phyloP scores from a whole-genome alignment of 192 early-diverging fungal species.

The Podila clonocystis region DNA sequence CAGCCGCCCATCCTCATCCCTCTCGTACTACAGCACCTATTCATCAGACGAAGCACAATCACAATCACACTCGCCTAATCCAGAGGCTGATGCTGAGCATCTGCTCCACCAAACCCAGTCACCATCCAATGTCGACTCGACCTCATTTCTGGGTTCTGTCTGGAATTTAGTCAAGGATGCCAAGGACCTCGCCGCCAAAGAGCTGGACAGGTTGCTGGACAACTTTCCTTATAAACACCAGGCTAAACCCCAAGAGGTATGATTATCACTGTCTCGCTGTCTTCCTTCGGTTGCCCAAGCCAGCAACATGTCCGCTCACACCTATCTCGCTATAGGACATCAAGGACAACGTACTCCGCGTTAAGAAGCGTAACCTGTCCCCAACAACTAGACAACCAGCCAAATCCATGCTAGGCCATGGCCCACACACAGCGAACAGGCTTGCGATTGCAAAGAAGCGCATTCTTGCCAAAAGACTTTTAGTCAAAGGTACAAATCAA shows the following conservation, averaged over 20 bases:
- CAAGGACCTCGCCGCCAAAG: conserved; percentile 22
- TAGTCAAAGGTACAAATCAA: conserved; percentile 13
- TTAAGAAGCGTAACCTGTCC: too few species aligned
- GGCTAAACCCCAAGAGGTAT: conserved; percentile 6
- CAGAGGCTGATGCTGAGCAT: neutral
- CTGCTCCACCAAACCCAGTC: neutral
- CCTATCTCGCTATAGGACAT: too few species aligned
- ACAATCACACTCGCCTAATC: neutral
- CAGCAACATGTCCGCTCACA: too few species aligned
- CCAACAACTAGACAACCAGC: conserved; percentile 1
- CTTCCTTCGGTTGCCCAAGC: too few species aligned
- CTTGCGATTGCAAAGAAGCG: neutral
- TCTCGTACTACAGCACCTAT: neutral
- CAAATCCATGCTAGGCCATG: conserved; percentile 34
- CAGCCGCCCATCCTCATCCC: neutral
- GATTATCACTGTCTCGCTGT: too few species aligned
- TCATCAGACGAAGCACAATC: neutral
- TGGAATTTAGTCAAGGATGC: conserved; percentile 45
- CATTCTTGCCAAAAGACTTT: conserved; percentile 13
- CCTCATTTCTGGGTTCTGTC: conserved; percentile 30
- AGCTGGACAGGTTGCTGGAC: conserved; percentile 42
- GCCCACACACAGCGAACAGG: conserved; percentile 2
- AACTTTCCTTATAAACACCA: conserved; percentile 27
- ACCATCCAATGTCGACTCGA: conserved; percentile 3
- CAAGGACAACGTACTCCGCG: too few species aligned